Conservation (phyloP, 1,139 yeast species). For the Magnusiomyces fungicola region DNA sequence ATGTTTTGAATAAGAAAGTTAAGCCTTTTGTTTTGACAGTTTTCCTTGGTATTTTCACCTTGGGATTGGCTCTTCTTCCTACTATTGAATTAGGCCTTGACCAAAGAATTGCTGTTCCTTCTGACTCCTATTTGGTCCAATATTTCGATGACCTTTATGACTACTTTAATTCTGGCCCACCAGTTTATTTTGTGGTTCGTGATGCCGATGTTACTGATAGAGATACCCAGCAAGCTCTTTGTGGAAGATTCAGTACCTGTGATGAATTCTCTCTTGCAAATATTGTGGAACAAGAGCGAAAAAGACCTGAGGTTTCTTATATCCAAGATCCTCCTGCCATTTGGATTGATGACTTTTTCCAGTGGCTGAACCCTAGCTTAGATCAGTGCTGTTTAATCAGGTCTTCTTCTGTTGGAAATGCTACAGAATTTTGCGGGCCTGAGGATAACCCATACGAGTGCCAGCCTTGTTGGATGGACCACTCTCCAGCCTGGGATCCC, state of each 20-base stretch:
- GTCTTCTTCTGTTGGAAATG: slow-evolving; percentile 18
- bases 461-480: slow-evolving; percentile 56
- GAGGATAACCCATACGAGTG: slow-evolving; percentile 65
- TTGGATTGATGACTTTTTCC: slow-evolving; percentile 88
- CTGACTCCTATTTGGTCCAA: slow-evolving; percentile 67
- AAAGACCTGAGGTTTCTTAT: slow-evolving; percentile 55
- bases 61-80: slow-evolving; percentile 66
- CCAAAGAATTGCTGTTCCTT: slow-evolving; percentile 81
- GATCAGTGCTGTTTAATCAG: slow-evolving; percentile 72
- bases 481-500: slow-evolving; percentile 55
- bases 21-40: slow-evolving; percentile 45
- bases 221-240: slow-evolving; percentile 58
- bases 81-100: slow-evolving; percentile 70
- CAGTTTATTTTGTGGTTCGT: slow-evolving; percentile 73
- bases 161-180: slow-evolving; percentile 83
- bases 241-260: slow-evolving; percentile 86
- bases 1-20: slow-evolving; percentile 43
- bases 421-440: slow-evolving; percentile 55
- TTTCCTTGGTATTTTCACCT: slow-evolving; percentile 56
- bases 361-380: slow-evolving; percentile 79
- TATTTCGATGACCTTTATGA: slow-evolving; percentile 72
- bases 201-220: slow-evolving; percentile 56
- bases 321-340: slow-evolving; percentile 77
- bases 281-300: slow-evolving; percentile 79
- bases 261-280: slow-evolving; percentile 71